Percentiles rank a stretch among this genome's conserved stretches.
phyloP scores from a whole-genome alignment of 2,329 filamentous ascomycete genomes.

The Beauveria sp. region DNA sequence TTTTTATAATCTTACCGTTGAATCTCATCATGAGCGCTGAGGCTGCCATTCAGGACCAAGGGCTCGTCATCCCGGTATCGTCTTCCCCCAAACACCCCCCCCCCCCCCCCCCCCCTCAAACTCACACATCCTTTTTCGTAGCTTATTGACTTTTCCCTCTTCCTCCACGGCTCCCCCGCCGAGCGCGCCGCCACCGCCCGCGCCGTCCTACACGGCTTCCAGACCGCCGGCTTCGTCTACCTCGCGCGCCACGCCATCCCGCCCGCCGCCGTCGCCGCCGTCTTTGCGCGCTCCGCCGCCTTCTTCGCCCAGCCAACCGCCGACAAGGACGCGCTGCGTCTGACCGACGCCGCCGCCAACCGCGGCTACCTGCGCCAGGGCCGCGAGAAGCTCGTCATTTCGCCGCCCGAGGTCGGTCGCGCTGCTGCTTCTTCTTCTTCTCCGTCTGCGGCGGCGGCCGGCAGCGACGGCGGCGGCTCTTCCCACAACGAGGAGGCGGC shows the following conservation, averaged over 20 bases:
- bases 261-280: conserved; percentile 45
- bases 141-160: conserved; percentile 75
- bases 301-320: conserved; percentile 61
- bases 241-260: conserved; percentile 71
- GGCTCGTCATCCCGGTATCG: conserved; percentile 46
- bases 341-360: conserved; percentile 67
- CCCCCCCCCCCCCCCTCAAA: background rate
- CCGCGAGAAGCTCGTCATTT: conserved; percentile 56
- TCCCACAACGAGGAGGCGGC: background rate
- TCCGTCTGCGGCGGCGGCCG: too few relatives aligned
- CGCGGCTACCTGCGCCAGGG: conserved; percentile 64
- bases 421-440: conserved; percentile 19
- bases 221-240: conserved; percentile 83
- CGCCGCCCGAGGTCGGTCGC: conserved; percentile 45
- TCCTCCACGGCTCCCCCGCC: conserved; percentile 53
- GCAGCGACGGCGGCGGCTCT: conserved; percentile 22
- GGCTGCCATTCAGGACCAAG: conserved; percentile 42
- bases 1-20: background rate
- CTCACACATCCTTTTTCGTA: conserved; percentile 26
- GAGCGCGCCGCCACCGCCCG: conserved; percentile 59
- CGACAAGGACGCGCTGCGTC: conserved; percentile 59
- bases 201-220: conserved; percentile 72
- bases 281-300: conserved; percentile 59
- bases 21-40: conserved; percentile 9
- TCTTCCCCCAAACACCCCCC: background rate